Evolutionary conservation across 1,139 yeast genomes (phyloP).

Genomic region (Chernovozyma sophiae-reginae): DNA sequence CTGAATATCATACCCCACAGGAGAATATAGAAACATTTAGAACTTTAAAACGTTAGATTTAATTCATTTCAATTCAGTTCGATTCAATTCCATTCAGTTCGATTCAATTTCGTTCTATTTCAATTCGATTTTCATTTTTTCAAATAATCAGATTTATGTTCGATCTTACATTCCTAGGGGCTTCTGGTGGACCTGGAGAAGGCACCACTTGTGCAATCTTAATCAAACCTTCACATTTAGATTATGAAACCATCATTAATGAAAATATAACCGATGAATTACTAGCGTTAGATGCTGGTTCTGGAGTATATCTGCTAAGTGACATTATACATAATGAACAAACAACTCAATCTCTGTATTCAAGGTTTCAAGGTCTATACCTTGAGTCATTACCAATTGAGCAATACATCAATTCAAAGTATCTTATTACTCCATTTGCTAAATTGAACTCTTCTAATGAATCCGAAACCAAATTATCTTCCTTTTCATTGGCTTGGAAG

Average conservation of each 20-base stretch:
- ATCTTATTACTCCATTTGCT: constrained; percentile 26
- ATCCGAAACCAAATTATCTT: constrained; percentile 1
- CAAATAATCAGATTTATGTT: no score
- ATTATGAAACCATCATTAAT: constrained; percentile 33
- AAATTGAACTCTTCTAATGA: constrained; percentile 8
- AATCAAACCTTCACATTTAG: constrained; percentile 48
- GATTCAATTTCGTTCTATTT: no score
- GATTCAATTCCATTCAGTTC: no score
- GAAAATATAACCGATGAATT: constrained; percentile 32
- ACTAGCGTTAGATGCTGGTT: constrained; percentile 75
- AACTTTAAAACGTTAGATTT: no score
- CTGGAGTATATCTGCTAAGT: constrained; percentile 57
- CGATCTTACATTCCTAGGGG: constrained; percentile 61
- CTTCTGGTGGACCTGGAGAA: constrained; percentile 78
- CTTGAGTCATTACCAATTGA: constrained; percentile 19
- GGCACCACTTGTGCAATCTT: constrained; percentile 63
- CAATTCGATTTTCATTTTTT: no score
- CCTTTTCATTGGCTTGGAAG: constrained; percentile 14
- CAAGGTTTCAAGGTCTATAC: constrained; percentile 21
- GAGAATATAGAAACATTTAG: no score
- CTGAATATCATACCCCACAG: no score
- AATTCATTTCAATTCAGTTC: no score
- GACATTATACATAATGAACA: constrained; percentile 41
- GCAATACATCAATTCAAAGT: constrained; percentile 18
- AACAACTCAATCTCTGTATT: constrained; percentile 8